Conservation (phyloP, 352 stramenopile species). For the Phytophthora europaea region DNA sequence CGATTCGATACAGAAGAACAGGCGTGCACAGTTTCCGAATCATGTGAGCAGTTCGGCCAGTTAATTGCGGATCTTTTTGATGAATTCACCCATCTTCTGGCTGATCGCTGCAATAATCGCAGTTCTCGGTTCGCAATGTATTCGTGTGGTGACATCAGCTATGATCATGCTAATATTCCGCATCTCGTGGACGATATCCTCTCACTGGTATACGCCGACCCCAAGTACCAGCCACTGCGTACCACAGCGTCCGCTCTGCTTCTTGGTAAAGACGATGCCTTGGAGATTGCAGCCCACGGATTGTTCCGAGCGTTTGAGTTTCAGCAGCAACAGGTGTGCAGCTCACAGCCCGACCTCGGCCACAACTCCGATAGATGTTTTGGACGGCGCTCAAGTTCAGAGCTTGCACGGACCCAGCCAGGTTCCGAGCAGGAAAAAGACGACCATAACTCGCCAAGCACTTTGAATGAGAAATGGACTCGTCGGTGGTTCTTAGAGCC, state of each 20-base stretch:
- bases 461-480: background rate
- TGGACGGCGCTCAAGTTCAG: background rate
- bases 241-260: background rate
- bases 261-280: background rate
- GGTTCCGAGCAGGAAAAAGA: background rate
- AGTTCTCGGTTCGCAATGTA: no score
- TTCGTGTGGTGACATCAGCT: background rate
- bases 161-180: background rate
- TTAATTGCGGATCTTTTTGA: slow-evolving; percentile 5
- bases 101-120: background rate
- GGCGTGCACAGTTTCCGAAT: background rate
- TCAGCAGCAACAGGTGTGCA: background rate
- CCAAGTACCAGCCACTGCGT: slow-evolving; percentile 12
- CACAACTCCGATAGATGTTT: background rate
- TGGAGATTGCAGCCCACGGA: background rate
- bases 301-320: slow-evolving; percentile 7
- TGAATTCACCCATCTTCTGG: background rate
- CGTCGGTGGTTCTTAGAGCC: background rate
- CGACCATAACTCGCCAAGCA: background rate
- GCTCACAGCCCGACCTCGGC: background rate
- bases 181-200: slow-evolving; percentile 15
- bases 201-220: slow-evolving; percentile 18
- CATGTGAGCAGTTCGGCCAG: slow-evolving; percentile 12
- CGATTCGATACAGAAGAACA: background rate
- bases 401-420: background rate